These are phyloP conservation scores for Coffea eugenioides DNA, from an alignment of 257 asterid genomes.

Conservation along the genomic window DNA sequence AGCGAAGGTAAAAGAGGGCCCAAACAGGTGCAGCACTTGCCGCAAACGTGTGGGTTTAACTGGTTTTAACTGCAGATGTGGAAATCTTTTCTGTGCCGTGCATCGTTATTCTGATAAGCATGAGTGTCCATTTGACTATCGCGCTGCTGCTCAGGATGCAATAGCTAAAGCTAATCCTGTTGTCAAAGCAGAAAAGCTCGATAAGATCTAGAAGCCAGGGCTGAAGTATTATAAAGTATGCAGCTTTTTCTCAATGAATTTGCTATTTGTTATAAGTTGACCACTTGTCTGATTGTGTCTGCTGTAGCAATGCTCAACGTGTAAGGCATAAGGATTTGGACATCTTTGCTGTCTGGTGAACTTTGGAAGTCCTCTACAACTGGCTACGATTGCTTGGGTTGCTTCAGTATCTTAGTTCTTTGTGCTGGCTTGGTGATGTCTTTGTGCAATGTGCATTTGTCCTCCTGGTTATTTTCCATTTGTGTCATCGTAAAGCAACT, in stretches of 20 bases:
- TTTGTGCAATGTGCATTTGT: constrained; percentile 16
- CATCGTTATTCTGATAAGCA: constrained; percentile 38
- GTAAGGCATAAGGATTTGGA: constrained; percentile 4
- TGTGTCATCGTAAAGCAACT: neutral
- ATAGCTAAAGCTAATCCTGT: constrained; percentile 38
- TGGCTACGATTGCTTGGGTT: constrained; percentile 18
- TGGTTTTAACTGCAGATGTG: constrained; percentile 35
- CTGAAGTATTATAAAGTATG: constrained; percentile 14
- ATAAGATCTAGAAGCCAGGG: constrained; percentile 23
- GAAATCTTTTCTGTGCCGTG: constrained; percentile 24
- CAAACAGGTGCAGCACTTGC: constrained; percentile 30
- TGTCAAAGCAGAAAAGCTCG: constrained; percentile 39
- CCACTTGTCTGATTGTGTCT: constrained; percentile 17
- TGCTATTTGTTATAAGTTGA: constrained; percentile 16
- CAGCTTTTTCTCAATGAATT: constrained; percentile 16
- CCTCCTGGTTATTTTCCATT: constrained; percentile 6
- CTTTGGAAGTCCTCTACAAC: constrained; percentile 16
- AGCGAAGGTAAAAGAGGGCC: constrained; percentile 27
- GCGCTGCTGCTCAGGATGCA: constrained; percentile 26
- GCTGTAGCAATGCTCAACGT: constrained; percentile 10
- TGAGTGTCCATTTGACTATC: constrained; percentile 33
- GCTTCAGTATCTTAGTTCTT: constrained; percentile 17
- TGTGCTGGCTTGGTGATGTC: constrained; percentile 22
- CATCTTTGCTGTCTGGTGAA: constrained; percentile 15
- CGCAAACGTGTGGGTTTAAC: constrained; percentile 36